Base-by-base conservation (phyloP, 352 stramenopile species). In the Elongisporangium undulatum region DNA sequence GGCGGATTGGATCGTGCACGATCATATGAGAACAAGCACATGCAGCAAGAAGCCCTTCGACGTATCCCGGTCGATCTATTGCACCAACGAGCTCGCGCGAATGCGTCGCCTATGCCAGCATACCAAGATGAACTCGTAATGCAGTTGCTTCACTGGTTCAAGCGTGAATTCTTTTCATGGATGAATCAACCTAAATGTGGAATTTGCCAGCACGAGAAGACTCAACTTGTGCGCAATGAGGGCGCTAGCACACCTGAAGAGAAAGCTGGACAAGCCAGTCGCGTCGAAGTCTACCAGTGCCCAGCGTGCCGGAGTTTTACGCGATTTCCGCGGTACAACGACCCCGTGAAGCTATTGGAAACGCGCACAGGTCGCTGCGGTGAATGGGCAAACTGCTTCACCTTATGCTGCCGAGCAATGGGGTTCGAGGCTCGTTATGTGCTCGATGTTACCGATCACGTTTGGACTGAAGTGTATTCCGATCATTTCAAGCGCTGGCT, bases 351-450 rank as follows among this genome's bases (percentile, higher is more conserved):
- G 61, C 59, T 97, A 16, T 61, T 97, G 9, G 77, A 90, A 10
- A 91, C 81, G n/a, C 65, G 85, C 13, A 87, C 77, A 7, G 91
- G 92, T 17, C 75, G 93, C 17, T 98, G 93, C 64, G 93, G 93
- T 8, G 93, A 98, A 64, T 98, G 87, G 86, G 92, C 93, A 20
- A 98, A 98, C 57, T 97, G 87, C 61, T 98, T 98, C 63, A 96
- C 86, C 9, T 77, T 98, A 0, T 91, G 89, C 59, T 97, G 87
- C 41, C 80, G 86, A 16, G 81, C 93, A 1, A 85, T 97, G 71
- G 90, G 91, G 5, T 96, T 96, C 22, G 90, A 98, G 59, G 82
- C 87, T 24, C 89, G 92, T 12, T 97, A 98, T 51, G 86, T 98
- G 6, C 64, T 97, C 7, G 95, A 98, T 73, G 87, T 97, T 20